phyloP scores from a whole-genome alignment of 1,284 basidiomycete genomes.

The Trichosporon sp. region DNA sequence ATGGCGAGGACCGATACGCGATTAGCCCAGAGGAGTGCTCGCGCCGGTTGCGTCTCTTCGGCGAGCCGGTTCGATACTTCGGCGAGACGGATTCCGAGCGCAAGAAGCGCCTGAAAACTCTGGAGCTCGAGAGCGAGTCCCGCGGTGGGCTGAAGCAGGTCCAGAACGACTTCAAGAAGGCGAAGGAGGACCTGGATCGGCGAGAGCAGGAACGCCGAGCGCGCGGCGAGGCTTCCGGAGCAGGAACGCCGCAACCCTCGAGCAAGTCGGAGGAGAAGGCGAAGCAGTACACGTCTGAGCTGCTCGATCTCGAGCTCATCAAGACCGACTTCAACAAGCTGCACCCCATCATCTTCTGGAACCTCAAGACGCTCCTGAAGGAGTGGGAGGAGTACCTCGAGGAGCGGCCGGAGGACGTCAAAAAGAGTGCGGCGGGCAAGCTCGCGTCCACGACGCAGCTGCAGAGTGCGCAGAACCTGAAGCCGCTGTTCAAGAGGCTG shows the following conservation, averaged over 20 bases:
- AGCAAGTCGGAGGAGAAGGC: slow-evolving; percentile 22
- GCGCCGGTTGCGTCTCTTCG: slow-evolving; percentile 81
- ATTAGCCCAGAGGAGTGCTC: slow-evolving; percentile 92
- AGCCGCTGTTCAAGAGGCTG: slow-evolving; percentile 90
- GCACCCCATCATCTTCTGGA: slow-evolving; percentile 97
- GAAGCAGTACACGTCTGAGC: slow-evolving; percentile 25
- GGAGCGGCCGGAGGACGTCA: slow-evolving; percentile 75
- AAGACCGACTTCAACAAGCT: slow-evolving; percentile 94
- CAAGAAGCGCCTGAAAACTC: slow-evolving; percentile 80
- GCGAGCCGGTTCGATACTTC: slow-evolving; percentile 92
- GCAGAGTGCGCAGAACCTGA: slow-evolving; percentile 93
- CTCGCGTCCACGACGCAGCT: slow-evolving; percentile 92
- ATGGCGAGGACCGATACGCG: slow-evolving; percentile 70
- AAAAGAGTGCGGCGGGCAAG: slow-evolving; percentile 86
- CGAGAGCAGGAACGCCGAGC: slow-evolving; percentile 67
- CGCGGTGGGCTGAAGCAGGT: slow-evolving; percentile 61
- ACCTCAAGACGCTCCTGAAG: slow-evolving; percentile 83
- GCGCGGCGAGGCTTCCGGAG: slow-evolving; percentile 26
- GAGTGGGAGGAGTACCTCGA: slow-evolving; percentile 97
- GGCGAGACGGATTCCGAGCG: slow-evolving; percentile 94
- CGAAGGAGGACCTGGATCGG: slow-evolving; percentile 70
- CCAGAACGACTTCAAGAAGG: slow-evolving; percentile 90
- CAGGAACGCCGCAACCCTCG: not conserved
- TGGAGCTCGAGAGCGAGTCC: slow-evolving; percentile 91
- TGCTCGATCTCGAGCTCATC: slow-evolving; percentile 70